Percentiles rank a stretch among this genome's conserved stretches.
These are phyloP conservation scores for Ophiosphaerella narmari DNA, from an alignment of 2,329 filamentous ascomycete genomes.

Conservation along the genomic window DNA sequence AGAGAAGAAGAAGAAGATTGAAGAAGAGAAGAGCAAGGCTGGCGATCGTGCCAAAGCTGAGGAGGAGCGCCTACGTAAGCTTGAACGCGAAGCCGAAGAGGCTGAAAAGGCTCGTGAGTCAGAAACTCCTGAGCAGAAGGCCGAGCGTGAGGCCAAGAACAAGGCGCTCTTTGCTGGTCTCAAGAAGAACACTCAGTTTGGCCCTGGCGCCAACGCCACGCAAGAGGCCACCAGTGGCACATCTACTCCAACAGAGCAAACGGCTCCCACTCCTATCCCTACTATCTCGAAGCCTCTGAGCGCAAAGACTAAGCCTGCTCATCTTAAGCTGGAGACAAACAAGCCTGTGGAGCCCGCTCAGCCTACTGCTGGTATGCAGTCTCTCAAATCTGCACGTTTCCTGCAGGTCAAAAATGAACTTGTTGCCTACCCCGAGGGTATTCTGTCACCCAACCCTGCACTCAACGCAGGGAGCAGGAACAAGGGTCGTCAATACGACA, in stretches of 20 bases:
- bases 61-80: slow-evolving; percentile 58
- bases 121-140: slow-evolving; percentile 49
- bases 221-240: slow-evolving; percentile 22
- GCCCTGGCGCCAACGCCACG: slow-evolving; percentile 48
- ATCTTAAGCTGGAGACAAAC: slow-evolving; percentile 85
- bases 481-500: slow-evolving; percentile 90
- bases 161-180: slow-evolving; percentile 51
- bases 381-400: slow-evolving; percentile 89
- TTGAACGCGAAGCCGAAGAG: slow-evolving; percentile 56
- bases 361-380: slow-evolving; percentile 90
- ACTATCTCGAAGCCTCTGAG: slow-evolving; percentile 46
- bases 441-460: slow-evolving; percentile 88
- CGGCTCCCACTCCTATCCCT: slow-evolving; percentile 28
- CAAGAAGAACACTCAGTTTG: slow-evolving; percentile 54
- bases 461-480: slow-evolving; percentile 84
- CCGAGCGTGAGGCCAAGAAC: slow-evolving; percentile 43
- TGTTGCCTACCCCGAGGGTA: slow-evolving; percentile 79
- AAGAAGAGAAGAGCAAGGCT: slow-evolving; percentile 63
- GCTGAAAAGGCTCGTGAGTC: slow-evolving; percentile 51
- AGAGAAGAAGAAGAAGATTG: slow-evolving; percentile 67
- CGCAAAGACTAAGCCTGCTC: slow-evolving; percentile 79
- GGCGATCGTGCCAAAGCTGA: slow-evolving; percentile 51
- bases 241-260: slow-evolving; percentile 55
- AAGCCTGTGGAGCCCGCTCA: slow-evolving; percentile 89
- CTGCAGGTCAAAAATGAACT: slow-evolving; percentile 74